These are phyloP conservation scores for Pichia sp. DNA, from an alignment of 1,139 yeast species.

Conservation along the genomic window DNA sequence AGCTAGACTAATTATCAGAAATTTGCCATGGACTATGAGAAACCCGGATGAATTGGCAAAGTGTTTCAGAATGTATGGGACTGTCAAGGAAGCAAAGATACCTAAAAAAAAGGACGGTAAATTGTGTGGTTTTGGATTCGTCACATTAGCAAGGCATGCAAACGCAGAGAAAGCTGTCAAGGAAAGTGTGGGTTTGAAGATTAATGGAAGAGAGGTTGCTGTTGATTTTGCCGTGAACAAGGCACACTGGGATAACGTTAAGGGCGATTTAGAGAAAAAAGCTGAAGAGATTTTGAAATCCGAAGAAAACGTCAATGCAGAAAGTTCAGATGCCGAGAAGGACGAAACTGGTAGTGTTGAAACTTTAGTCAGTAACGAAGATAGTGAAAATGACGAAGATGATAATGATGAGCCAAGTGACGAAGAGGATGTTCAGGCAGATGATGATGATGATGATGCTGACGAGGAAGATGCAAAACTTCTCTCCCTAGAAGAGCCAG, in stretches of 20 bases:
- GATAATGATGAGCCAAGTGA: constrained; percentile 28
- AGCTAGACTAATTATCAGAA: constrained; percentile 82
- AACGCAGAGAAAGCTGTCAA: constrained; percentile 83
- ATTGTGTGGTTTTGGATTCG: constrained; percentile 94
- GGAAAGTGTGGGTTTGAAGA: constrained; percentile 66
- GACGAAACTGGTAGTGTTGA: constrained; percentile 26
- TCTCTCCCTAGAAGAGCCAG: constrained; percentile 19
- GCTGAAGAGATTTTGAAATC: constrained; percentile 40
- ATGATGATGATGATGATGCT: constrained; percentile 28
- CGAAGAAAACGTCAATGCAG: constrained; percentile 38
- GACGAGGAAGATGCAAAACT: constrained; percentile 34
- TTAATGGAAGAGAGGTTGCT: constrained; percentile 88
- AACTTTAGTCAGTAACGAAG: constrained; percentile 25
- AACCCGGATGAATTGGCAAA: constrained; percentile 68
- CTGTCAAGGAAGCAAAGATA: constrained; percentile 82
- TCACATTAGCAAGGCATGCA: constrained; percentile 76
- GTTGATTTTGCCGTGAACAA: constrained; percentile 93
- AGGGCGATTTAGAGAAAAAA: constrained; percentile 41
- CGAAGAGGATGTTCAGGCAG: constrained; percentile 32
- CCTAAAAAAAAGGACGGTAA: constrained; percentile 86
- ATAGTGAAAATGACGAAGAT: constrained; percentile 30
- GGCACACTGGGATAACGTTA: constrained; percentile 63
- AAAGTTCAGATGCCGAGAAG: constrained; percentile 35
- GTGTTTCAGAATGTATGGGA: constrained; percentile 73
- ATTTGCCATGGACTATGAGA: constrained; percentile 94